Conservation (phyloP, 2,329 filamentous ascomycete genomes). For the Thielaviopsis euricoi region DNA sequence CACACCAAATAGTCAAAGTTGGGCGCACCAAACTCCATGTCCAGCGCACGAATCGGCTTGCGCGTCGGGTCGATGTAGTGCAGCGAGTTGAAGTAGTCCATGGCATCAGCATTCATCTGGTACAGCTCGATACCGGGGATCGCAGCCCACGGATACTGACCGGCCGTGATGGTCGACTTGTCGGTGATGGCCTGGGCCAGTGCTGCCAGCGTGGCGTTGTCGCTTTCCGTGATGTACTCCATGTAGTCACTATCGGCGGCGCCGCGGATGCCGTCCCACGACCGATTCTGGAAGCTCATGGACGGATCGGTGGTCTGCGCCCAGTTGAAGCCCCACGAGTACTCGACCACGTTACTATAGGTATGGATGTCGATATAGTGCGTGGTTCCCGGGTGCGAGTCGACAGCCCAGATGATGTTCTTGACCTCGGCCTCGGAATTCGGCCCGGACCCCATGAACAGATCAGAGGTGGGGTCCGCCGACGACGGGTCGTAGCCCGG, state of each 20-base stretch:
- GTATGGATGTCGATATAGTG: constrained; percentile 46
- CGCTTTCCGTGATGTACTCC: constrained; percentile 26
- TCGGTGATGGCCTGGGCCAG: constrained; percentile 18
- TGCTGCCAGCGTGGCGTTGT: constrained; percentile 18
- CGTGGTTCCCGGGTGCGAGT: constrained; percentile 30
- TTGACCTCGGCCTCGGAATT: constrained; percentile 40
- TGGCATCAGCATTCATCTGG: constrained; percentile 27
- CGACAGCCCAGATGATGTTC: constrained; percentile 35
- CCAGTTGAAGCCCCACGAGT: constrained; percentile 40
- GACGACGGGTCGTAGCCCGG: constrained; percentile 23
- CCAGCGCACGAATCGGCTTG: constrained; percentile 26
- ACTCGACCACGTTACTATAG: constrained; percentile 33
- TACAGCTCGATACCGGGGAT: constrained; percentile 27
- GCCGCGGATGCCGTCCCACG: constrained; percentile 36
- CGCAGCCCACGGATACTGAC: constrained; percentile 22
- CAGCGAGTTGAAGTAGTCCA: constrained; percentile 30
- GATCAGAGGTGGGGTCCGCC: constrained; percentile 25
- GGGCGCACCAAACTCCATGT: constrained; percentile 30
- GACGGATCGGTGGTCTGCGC: constrained; percentile 27
- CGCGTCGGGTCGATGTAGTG: constrained; percentile 22
- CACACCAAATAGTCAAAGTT: constrained; percentile 17
- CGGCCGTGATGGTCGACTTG: constrained; percentile 17
- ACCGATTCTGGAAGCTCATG: constrained; percentile 35
- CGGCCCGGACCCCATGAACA: constrained; percentile 33
- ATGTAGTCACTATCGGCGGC: constrained; percentile 26